These are phyloP conservation scores for Wickerhamomyces hampshirensis DNA, from an alignment of 805 yeast genomes.

Conservation along the genomic window DNA sequence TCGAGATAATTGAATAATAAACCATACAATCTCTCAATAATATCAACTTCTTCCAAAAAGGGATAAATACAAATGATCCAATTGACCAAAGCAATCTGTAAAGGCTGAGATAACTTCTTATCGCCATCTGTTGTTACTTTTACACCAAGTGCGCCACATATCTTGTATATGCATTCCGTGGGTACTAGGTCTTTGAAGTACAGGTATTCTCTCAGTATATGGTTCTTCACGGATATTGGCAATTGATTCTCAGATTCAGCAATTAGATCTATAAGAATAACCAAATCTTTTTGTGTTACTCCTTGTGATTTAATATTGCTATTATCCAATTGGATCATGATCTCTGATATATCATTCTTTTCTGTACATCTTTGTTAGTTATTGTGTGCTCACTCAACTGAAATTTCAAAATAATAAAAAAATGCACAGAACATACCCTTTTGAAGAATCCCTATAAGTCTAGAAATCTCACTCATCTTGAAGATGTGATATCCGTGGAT, in stretches of 20 bases:
- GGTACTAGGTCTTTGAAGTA: constrained; percentile 27
- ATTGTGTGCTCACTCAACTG: too few species aligned
- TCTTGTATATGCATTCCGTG: constrained; percentile 18
- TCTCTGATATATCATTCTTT: too few species aligned
- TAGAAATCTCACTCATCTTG: too few species aligned
- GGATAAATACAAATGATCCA: constrained; percentile 32
- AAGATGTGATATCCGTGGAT: too few species aligned
- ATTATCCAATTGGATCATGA: constrained; percentile 1
- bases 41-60: constrained; percentile 15
- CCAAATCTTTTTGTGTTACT: constrained; percentile 7
- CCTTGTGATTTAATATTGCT: constrained; percentile 7
- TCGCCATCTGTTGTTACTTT: constrained; percentile 19
- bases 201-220: constrained; percentile 24
- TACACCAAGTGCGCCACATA: constrained; percentile 29
- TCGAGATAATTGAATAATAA: constrained; percentile 31
- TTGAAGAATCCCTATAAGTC: too few species aligned
- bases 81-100: constrained; percentile 26
- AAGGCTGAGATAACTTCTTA: constrained; percentile 12
- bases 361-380: too few species aligned
- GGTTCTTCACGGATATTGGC: constrained; percentile 5
- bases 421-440: too few species aligned
- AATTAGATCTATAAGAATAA: constrained; percentile 3
- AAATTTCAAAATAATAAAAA: too few species aligned
- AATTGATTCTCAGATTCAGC: constrained; percentile 7
- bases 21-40: constrained; percentile 21